Conservation (phyloP, 2,329 filamentous ascomycete species). For the Fusarium verrucosum region DNA sequence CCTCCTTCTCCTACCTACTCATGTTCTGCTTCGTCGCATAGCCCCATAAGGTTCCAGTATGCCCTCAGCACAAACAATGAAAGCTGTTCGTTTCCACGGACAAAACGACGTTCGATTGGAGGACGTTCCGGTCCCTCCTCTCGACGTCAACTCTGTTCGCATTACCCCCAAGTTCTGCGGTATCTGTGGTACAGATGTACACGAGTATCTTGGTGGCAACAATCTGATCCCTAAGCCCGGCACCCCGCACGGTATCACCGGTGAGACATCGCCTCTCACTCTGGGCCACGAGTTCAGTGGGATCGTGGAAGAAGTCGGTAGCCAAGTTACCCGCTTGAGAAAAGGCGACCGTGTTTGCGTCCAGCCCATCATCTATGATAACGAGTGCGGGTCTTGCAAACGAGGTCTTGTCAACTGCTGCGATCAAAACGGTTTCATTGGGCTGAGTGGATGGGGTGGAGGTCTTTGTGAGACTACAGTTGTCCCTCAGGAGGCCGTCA, state of each 20-base stretch:
- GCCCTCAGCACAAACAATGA: constrained; percentile 2
- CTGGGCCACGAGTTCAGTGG: constrained; percentile 19
- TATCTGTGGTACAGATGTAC: constrained; percentile 18
- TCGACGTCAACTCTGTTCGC: not conserved
- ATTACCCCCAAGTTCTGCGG: constrained; percentile 8
- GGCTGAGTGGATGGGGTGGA: constrained; percentile 18
- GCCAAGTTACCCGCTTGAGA: not conserved
- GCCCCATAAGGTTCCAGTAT: not conserved
- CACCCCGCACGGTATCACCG: constrained; percentile 12
- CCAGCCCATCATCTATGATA: constrained; percentile 19
- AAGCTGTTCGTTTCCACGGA: constrained; percentile 15
- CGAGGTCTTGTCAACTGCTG: constrained; percentile 12
- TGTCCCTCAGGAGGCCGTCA: constrained; percentile 7
- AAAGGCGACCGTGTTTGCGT: constrained; percentile 18
- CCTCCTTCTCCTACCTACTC: not conserved
- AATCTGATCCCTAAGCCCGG: constrained; percentile 23
- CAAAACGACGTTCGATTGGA: constrained; percentile 13
- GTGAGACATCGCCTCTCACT: constrained; percentile 21
- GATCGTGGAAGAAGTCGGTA: constrained; percentile 12
- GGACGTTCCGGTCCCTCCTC: not conserved
- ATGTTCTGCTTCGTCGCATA: not conserved
- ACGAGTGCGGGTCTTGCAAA: constrained; percentile 10
- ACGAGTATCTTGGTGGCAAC: constrained; percentile 21
- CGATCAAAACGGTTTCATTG: constrained; percentile 5
- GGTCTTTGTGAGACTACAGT: constrained; percentile 2